Evolutionary conservation across 2,329 filamentous ascomycete species (phyloP).

Genomic region (Fusarium chaquense): DNA sequence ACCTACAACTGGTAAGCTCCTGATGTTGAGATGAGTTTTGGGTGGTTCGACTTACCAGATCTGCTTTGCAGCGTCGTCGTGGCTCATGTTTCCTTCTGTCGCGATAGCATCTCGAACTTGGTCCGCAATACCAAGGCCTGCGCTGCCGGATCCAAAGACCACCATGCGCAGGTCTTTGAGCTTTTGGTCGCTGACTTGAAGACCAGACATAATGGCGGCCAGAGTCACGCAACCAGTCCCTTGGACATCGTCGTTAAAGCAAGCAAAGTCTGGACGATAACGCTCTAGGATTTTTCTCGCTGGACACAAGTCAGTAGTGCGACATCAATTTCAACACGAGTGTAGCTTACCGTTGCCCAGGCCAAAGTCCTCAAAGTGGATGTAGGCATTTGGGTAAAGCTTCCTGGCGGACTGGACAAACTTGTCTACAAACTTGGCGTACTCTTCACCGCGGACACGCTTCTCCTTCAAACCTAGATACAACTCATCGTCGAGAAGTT

Average conservation of each 20-base stretch:
- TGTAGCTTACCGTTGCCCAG: conserved; percentile 70
- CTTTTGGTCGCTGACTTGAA: conserved; percentile 75
- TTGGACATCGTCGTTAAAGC: conserved; percentile 93
- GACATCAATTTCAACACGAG: not conserved
- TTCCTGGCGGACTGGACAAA: conserved; percentile 78
- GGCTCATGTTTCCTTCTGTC: conserved; percentile 72
- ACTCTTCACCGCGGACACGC: conserved; percentile 76
- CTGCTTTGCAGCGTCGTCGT: conserved; percentile 80
- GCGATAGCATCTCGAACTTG: conserved; percentile 85
- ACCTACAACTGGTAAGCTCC: conserved; percentile 60
- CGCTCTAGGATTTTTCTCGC: conserved; percentile 80
- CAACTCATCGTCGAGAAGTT: conserved; percentile 78
- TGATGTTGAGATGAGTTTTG: not conserved
- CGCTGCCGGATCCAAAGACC: conserved; percentile 83
- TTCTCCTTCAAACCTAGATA: conserved; percentile 80
- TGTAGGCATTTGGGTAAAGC: conserved; percentile 81
- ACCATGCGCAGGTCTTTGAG: conserved; percentile 78
- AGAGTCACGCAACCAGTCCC: conserved; percentile 90
- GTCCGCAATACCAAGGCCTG: conserved; percentile 87
- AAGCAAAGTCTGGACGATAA: conserved; percentile 79
- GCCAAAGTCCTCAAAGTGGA: conserved; percentile 93
- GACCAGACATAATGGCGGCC: conserved; percentile 81
- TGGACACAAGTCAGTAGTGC: conserved; percentile 32
- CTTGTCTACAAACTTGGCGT: conserved; percentile 80
- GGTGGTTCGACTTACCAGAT: conserved; percentile 71